Percentiles rank a stretch among this genome's conserved stretches.
Conservation (phyloP, 257 asterid species). For the Solanum piurae region DNA sequence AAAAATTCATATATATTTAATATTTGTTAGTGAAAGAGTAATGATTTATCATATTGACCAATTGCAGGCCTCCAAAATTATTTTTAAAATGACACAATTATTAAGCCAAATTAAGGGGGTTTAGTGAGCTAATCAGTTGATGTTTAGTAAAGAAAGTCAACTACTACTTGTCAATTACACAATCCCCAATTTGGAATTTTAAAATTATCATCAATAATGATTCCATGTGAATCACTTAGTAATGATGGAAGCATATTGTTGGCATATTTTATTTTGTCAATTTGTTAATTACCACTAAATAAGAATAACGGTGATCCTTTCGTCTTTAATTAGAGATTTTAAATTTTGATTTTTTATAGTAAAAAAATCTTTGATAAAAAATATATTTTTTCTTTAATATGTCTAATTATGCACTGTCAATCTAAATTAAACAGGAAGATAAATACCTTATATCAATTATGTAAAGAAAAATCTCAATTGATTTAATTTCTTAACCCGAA, state of each 20-base stretch:
- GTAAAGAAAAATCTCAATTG: not conserved
- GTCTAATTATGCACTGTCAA: not conserved
- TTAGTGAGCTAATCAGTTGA: not conserved
- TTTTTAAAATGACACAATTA: not conserved
- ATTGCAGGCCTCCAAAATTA: not conserved
- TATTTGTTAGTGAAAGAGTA: not conserved
- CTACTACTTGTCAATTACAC: slow-evolving; percentile 1
- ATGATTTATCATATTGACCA: not conserved
- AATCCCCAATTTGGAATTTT: slow-evolving; percentile 2
- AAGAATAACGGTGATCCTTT: not conserved
- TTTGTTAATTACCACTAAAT: not conserved
- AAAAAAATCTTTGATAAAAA: not conserved
- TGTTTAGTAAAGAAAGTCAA: slow-evolving; percentile 3
- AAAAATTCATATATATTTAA: not conserved
- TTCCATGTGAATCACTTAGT: not conserved
- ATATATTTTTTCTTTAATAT: not conserved
- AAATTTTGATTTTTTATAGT: not conserved
- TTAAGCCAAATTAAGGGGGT: not conserved
- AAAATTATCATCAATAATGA: not conserved
- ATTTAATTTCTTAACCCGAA: not conserved
- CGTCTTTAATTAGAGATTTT: not conserved
- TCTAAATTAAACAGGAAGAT: not conserved
- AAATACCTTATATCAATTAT: not conserved
- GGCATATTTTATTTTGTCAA: not conserved
- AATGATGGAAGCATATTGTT: not conserved